Evolutionary conservation across 257 asterid species (phyloP).

Genomic region (Voacanga thouarsii): DNA sequence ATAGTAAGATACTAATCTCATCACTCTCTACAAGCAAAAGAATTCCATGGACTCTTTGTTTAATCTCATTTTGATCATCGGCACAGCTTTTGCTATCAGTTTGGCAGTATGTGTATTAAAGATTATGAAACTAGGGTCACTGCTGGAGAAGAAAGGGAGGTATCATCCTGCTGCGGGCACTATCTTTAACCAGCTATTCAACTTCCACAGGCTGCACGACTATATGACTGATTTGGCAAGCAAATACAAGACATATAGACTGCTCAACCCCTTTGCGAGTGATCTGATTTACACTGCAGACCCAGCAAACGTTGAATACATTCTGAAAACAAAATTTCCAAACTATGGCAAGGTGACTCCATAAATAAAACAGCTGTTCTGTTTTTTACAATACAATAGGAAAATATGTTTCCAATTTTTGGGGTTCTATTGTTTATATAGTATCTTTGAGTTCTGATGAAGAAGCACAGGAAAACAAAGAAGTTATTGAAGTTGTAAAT

Average conservation of each 20-base stretch:
- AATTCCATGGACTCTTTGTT: conserved; percentile 8
- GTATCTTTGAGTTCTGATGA: not conserved
- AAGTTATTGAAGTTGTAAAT: not conserved
- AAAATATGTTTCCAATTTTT: not conserved
- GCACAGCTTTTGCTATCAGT: conserved; percentile 27
- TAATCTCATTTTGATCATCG: not conserved
- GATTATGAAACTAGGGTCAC: conserved; percentile 12
- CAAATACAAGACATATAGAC: conserved; percentile 45
- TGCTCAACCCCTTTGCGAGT: conserved; percentile 33
- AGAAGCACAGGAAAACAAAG: not conserved
- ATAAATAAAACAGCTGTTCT: not conserved
- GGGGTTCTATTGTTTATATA: not conserved
- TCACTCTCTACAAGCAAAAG: not conserved
- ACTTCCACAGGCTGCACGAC: conserved; percentile 38
- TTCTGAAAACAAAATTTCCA: conserved; percentile 56
- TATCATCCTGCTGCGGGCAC: conserved; percentile 48
- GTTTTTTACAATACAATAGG: not conserved
- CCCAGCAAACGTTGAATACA: conserved; percentile 56
- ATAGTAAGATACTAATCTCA: not conserved
- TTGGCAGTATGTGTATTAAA: conserved; percentile 16
- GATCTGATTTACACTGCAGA: conserved; percentile 54
- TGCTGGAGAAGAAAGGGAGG: not conserved
- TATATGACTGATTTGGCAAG: conserved; percentile 42
- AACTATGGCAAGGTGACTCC: conserved; percentile 58
- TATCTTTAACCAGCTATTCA: conserved; percentile 37